Conservation (phyloP, 805 yeast genomes). For the Kuraishia piskuri region DNA sequence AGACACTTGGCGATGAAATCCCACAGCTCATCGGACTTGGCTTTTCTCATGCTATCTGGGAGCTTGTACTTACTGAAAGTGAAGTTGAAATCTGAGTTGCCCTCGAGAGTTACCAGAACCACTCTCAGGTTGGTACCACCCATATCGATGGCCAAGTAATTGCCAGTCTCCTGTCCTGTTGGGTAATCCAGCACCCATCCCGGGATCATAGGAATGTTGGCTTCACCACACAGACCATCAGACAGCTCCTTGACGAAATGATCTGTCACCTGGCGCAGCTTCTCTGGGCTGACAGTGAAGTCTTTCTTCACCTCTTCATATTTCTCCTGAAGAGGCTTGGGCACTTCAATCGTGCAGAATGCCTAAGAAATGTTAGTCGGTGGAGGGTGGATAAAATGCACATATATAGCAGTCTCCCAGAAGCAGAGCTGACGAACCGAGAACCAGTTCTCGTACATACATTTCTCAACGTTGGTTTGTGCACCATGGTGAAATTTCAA, state of each 20-base stretch:
- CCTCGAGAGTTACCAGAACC: constrained; percentile 76
- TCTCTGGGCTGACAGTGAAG: constrained; percentile 54
- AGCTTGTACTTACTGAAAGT: constrained; percentile 79
- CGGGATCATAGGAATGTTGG: constrained; percentile 93
- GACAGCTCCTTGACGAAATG: constrained; percentile 76
- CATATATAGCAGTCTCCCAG: no score
- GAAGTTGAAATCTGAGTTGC: constrained; percentile 77
- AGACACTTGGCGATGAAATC: constrained; percentile 80
- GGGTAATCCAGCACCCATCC: constrained; percentile 95
- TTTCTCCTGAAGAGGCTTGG: constrained; percentile 51
- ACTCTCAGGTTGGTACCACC: constrained; percentile 97
- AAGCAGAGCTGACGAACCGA: neutral
- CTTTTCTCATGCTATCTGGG: constrained; percentile 73
- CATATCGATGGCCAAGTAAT: constrained; percentile 86
- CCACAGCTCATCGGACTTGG: constrained; percentile 70
- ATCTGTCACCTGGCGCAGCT: constrained; percentile 55
- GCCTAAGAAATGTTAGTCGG: constrained; percentile 7
- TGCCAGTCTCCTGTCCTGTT: constrained; percentile 85
- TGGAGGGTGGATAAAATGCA: neutral
- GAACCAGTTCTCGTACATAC: neutral
- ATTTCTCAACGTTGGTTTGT: neutral
- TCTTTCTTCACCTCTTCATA: constrained; percentile 48
- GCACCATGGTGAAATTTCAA: neutral
- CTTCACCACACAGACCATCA: constrained; percentile 67
- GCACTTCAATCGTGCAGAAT: constrained; percentile 60